Conservation (phyloP, 768 basidiomycete genomes). For the Suillus subaureus region DNA sequence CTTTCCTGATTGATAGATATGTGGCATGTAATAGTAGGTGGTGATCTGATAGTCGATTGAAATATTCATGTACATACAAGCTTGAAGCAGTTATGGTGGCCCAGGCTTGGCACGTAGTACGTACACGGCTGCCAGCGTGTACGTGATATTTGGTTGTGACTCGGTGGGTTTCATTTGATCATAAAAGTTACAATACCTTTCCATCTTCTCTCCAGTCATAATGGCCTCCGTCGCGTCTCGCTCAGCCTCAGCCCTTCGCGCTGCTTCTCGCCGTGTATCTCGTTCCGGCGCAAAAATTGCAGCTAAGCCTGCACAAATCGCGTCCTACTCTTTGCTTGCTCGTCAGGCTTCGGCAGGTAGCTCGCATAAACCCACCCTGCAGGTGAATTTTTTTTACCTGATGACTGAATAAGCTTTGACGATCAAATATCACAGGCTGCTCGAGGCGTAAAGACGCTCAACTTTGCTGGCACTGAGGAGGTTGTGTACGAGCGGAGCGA, state of each 20-base stretch:
- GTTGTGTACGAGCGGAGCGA: constrained; percentile 93
- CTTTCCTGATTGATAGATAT: not conserved
- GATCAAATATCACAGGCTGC: constrained; percentile 35
- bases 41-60: not conserved
- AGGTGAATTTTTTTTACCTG: constrained; percentile 28
- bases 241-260: constrained; percentile 65
- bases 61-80: not conserved
- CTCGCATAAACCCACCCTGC: constrained; percentile 36
- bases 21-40: not conserved
- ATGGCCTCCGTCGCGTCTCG: constrained; percentile 68
- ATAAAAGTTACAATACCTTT: not conserved
- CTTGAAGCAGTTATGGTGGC: not conserved
- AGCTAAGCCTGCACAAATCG: constrained; percentile 47
- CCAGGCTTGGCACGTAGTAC: not conserved
- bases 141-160: not conserved
- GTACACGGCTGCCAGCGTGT: not conserved
- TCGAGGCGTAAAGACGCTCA: constrained; percentile 92
- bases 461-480: constrained; percentile 95
- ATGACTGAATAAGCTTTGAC: not conserved
- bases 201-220: constrained; percentile 32
- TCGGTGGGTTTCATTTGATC: not conserved
- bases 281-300: constrained; percentile 45
- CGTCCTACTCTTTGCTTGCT: constrained; percentile 71
- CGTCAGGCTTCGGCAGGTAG: constrained; percentile 38
- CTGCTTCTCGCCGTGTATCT: constrained; percentile 66